Percentiles rank a stretch among this genome's conserved stretches.
phyloP scores from a whole-genome alignment of 495 filamentous ascomycete species.

The Aspergillus incahuasiensis region DNA sequence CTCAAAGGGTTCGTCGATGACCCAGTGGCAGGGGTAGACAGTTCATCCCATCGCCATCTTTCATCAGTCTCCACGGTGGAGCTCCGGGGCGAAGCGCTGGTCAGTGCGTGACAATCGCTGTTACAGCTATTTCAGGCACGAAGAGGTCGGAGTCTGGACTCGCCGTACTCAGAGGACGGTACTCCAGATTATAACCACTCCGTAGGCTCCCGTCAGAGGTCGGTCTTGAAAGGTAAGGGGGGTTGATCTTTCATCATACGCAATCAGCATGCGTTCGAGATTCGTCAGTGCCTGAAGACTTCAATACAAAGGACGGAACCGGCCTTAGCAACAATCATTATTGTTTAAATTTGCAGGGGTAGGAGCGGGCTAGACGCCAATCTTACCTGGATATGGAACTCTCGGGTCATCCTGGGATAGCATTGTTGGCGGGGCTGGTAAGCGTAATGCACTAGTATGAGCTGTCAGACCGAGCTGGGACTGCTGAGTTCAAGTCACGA shows the following conservation, averaged over 20 bases:
- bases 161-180: background rate
- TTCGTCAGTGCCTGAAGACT: background rate
- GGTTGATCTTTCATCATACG: background rate
- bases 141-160: background rate
- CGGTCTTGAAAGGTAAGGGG: background rate
- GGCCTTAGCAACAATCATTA: background rate
- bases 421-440: background rate
- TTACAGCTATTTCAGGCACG: background rate
- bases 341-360: background rate
- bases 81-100: slow-evolving; percentile 5
- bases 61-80: slow-evolving; percentile 3
- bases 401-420: background rate
- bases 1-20: background rate
- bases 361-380: background rate
- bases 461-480: background rate
- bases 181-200: too few species aligned
- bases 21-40: slow-evolving; percentile 9
- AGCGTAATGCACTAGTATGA: background rate
- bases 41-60: background rate
- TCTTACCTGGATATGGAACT: background rate
- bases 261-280: too few species aligned
- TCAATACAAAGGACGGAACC: background rate
- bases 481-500: background rate
- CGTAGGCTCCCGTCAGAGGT: too few species aligned
- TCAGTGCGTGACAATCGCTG: slow-evolving; percentile 8